Evolutionary conservation across 2,329 filamentous ascomycete species (phyloP), one percentile per base, ranked within the genome.

Genomic region (Xylaria hypoxylon): DNA sequence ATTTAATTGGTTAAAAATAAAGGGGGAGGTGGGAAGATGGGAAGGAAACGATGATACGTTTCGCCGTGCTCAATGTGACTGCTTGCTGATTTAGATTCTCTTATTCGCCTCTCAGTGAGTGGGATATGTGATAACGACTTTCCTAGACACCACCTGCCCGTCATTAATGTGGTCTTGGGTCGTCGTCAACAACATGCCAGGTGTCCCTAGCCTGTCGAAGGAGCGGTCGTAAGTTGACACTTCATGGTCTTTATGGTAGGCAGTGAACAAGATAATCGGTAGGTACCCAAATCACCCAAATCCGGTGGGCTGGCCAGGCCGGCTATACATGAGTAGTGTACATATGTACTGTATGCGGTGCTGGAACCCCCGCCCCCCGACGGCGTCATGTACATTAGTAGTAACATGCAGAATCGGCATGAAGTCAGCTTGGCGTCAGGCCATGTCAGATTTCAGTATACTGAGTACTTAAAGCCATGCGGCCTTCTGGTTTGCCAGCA

Each of bases 1-100:
- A n/a, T n/a, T 28, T 51, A 2, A 62, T 59, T 59, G 55, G 59
- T 38, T 35, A 5, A 22, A 31, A 47, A 15, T 33, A 35, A 35
- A 28, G 40, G 40, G 59, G 38, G 47, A 24, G 53, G 26, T 62
- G 58, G 58, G 52, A 53, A 31, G 59, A 59, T 57, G 60, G 42
- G 7, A 51, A 50, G 40, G 47, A 53, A 22, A 55, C 28, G 35
- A 59, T 48, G 38, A 15, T 59, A 47, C 55, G 53, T 52, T 53
- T 59, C 47, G 38, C 26, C 26, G 22, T 51, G 50, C 55, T 56
- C 59, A 53, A 47, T 48, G 11, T 61, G 51, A 56, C 13, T 40
- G 19, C 6, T 40, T 22, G 42, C 24, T 44, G 60, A 58, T 63
- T 52, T 17, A 19, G 22, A 8, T 26, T 33, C 35, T 62, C 52